Evolutionary conservation across 306 rosid species (phyloP).

Genomic region (Lupinus albus): DNA sequence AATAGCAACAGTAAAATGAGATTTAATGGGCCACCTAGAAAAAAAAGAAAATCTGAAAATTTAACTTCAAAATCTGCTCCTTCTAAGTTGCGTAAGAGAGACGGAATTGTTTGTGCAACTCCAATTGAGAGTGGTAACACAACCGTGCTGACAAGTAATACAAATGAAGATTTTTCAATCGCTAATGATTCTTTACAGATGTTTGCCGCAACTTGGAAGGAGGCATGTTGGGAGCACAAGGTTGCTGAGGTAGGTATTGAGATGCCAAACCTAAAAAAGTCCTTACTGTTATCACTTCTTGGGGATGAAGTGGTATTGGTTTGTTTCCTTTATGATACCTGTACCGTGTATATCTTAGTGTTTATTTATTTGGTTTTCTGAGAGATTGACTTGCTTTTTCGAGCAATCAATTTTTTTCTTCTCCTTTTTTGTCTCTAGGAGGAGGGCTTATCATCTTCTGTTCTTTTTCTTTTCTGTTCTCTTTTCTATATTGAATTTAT

Average conservation of each 20-base stretch:
- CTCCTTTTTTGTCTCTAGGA: not conserved
- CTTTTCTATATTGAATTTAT: conserved; percentile 16
- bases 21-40: conserved; percentile 44
- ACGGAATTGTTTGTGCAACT: conserved; percentile 39
- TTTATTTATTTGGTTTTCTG: not conserved
- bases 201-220: conserved; percentile 84
- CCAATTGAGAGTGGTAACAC: conserved; percentile 28
- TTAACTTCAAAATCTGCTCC: conserved; percentile 36
- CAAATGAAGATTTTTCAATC: conserved; percentile 46
- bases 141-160: conserved; percentile 19
- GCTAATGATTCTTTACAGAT: conserved; percentile 52
- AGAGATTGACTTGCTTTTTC: not conserved
- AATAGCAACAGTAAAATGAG: conserved; percentile 44
- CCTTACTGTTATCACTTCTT: not conserved
- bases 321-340: not conserved
- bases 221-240: conserved; percentile 54
- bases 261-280: not conserved
- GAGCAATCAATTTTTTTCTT: not conserved
- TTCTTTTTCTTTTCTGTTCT: not conserved
- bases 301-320: not conserved
- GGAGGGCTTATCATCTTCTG: conserved; percentile 1
- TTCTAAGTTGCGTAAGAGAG: conserved; percentile 43
- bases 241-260: conserved; percentile 60
- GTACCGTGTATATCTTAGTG: not conserved
- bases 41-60: conserved; percentile 49